phyloP scores from a whole-genome alignment of 768 basidiomycete species.

The Agaricus sinodeliciosus region DNA sequence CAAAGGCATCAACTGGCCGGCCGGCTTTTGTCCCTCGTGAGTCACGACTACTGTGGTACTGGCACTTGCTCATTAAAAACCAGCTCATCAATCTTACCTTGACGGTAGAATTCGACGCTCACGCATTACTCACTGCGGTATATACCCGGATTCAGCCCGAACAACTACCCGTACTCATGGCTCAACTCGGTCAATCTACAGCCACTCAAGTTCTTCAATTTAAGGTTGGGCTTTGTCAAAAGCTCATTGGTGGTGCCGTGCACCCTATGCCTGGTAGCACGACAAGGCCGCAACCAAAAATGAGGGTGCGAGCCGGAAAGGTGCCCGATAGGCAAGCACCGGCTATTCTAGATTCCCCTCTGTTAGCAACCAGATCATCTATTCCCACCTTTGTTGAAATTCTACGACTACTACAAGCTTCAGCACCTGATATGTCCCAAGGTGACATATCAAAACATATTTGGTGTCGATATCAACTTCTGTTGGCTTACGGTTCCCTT shows the following conservation, averaged over 20 bases:
- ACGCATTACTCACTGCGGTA: slow-evolving; percentile 27
- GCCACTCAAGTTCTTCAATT: slow-evolving; percentile 26
- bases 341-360: neutral
- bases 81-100: slow-evolving; percentile 37
- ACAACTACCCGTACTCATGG: slow-evolving; percentile 2
- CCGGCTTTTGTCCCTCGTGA: slow-evolving; percentile 20
- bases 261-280: neutral
- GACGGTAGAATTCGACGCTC: slow-evolving; percentile 29
- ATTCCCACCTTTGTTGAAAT: neutral
- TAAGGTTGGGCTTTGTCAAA: slow-evolving; percentile 34
- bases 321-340: neutral
- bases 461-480: slow-evolving; percentile 31
- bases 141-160: slow-evolving; percentile 23
- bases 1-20: slow-evolving; percentile 22
- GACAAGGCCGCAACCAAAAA: slow-evolving; percentile 6
- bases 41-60: slow-evolving; percentile 1
- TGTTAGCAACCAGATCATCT: neutral
- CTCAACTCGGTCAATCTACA: slow-evolving; percentile 4
- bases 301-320: neutral
- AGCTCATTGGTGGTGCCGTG: slow-evolving; percentile 19
- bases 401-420: slow-evolving; percentile 1
- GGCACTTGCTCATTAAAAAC: neutral
- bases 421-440: neutral
- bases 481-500: slow-evolving; percentile 31
- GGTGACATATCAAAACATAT: neutral